Base-by-base conservation (phyloP, 164 flowering plant species). In the Stephania cephalantha region DNA sequence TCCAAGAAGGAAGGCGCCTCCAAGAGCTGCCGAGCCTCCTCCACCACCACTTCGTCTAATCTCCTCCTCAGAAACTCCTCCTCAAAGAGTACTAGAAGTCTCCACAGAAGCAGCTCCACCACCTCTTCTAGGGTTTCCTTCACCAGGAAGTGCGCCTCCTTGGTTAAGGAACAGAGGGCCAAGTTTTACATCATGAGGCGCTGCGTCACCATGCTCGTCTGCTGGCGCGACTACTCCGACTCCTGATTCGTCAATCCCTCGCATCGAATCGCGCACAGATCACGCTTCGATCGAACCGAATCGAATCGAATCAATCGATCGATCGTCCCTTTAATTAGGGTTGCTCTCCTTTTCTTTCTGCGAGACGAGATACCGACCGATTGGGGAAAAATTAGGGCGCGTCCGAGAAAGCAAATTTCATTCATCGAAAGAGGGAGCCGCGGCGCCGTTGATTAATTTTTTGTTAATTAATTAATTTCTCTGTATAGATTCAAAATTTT, bases 1-100 rank as follows among this genome's bases (percentile, higher is more conserved):
- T 87, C 96, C 7, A 91, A 86, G 85, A 91, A 91, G 67, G 87
- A 85, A 71, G 85, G 83, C n/a, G 81, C 85, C 8, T 82, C 81
- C 44, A 84, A 84, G 69, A 76, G 85, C 3, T 11, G 46, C 17
- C 66, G 74, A 44, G 64, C 73, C 45, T 42, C 79, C 35, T 63
- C 78, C 9, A 64, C 74, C 9, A 64, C 74, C 9, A 71, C 84
- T 22, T 53, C 84, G 3, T 53, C 86, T 25, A 25, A 25, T 64
- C 53, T 82, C 12, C 74, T 81, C 15, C 74, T 81, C 72, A 83
- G 78, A 72, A 81, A 67, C 35, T 76, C 85, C 9, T 81, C 79
- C 0, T 25, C 53, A 35, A 71, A 71, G 29, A 72, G 80, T 35
- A 35, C 25, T 25, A 25, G 25, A 25, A 25, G 42, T 35, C 42